Conservation (phyloP, 1,284 basidiomycete species). For the Phaffia rhodozyma region DNA sequence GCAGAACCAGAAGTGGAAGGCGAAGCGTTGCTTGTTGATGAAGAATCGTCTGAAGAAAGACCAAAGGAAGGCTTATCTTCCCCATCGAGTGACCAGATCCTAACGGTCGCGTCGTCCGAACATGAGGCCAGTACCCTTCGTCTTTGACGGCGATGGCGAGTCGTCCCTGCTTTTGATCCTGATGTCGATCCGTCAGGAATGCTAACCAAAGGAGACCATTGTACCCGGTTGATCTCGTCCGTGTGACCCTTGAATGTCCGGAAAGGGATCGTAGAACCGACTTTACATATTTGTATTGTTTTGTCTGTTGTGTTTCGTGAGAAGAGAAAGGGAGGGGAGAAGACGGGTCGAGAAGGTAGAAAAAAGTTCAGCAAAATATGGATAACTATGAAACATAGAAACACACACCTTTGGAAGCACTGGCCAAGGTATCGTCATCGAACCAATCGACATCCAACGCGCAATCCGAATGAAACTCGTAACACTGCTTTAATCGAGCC, state of each 20-base stretch:
- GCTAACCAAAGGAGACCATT: slow-evolving; percentile 2
- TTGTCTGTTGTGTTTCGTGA: slow-evolving; percentile 3
- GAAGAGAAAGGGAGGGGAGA: background rate
- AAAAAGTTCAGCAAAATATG: background rate
- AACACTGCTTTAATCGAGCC: slow-evolving; percentile 4
- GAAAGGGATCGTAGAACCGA: slow-evolving; percentile 8
- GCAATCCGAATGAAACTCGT: slow-evolving; percentile 17
- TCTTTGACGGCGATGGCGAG: background rate
- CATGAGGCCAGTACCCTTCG: slow-evolving; percentile 9
- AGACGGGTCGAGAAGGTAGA: background rate
- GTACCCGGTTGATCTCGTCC: slow-evolving; percentile 18
- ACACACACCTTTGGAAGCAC: slow-evolving; percentile 1
- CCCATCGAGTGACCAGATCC: slow-evolving; percentile 14
- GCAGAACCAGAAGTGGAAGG: too few relatives aligned
- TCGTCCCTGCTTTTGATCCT: background rate
- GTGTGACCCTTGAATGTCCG: slow-evolving; percentile 15
- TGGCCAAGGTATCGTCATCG: slow-evolving; percentile 11
- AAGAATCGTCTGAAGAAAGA: too few relatives aligned
- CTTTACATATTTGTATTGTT: slow-evolving; percentile 14
- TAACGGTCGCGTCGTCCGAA: slow-evolving; percentile 16
- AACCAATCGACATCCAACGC: slow-evolving; percentile 5
- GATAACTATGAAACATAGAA: background rate
- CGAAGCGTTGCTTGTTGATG: too few relatives aligned
- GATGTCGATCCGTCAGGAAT: background rate
- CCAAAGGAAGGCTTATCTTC: background rate